phyloP scores from a whole-genome alignment of 768 basidiomycete species.

The Russula olivacea region DNA sequence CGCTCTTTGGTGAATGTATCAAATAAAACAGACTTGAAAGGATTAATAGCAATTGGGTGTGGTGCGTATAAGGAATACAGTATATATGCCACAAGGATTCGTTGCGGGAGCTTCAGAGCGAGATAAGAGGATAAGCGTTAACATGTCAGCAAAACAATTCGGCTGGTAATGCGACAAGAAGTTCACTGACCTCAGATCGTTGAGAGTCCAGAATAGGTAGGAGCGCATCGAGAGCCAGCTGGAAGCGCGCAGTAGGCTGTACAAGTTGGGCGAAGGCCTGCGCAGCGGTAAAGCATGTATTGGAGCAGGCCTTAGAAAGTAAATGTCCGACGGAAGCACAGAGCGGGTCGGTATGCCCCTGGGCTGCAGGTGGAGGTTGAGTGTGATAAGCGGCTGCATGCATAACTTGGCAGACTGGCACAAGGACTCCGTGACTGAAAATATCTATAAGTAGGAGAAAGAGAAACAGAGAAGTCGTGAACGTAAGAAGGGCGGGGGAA shows the following conservation, averaged over 20 bases:
- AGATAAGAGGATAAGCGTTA: not conserved
- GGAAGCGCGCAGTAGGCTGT: constrained; percentile 70
- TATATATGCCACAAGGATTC: constrained; percentile 75
- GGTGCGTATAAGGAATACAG: constrained; percentile 76
- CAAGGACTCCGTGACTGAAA: not conserved
- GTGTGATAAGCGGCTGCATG: constrained; percentile 34
- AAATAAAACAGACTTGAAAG: constrained; percentile 70
- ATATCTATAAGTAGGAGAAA: constrained; percentile 1
- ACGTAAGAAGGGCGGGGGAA: constrained; percentile 1
- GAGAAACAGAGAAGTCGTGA: not conserved
- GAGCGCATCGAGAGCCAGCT: constrained; percentile 77
- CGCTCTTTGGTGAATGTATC: constrained; percentile 64
- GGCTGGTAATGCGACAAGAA: not conserved
- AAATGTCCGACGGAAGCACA: constrained; percentile 63
- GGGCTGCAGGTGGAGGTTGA: constrained; percentile 31
- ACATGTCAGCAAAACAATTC: not conserved
- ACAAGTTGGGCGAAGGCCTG: constrained; percentile 72
- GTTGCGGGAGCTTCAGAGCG: constrained; percentile 52
- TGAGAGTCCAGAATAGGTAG: constrained; percentile 58
- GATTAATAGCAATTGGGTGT: constrained; percentile 73
- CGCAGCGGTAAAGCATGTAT: constrained; percentile 73
- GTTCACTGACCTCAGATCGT: constrained; percentile 23
- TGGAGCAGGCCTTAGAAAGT: constrained; percentile 55
- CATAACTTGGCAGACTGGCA: constrained; percentile 24
- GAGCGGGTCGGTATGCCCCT: constrained; percentile 42